Evolutionary conservation across 208 protist species (phyloP).

Genomic region (Trypanosoma grayi): DNA sequence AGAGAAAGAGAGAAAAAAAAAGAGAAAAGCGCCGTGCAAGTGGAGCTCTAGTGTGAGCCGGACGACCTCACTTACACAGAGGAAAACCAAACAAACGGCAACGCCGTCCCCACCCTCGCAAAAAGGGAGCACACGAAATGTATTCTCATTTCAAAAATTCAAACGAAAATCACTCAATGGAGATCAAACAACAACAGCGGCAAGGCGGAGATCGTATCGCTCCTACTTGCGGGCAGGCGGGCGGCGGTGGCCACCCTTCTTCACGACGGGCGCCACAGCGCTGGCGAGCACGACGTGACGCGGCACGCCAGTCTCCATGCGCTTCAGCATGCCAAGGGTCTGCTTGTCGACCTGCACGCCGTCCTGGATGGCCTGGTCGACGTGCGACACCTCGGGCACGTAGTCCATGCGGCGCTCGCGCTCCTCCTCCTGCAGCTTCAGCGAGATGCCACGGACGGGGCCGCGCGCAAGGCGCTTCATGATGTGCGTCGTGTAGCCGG

Average conservation of each 20-base stretch:
- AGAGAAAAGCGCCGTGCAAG: not conserved
- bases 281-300: conserved; percentile 50
- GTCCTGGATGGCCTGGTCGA: conserved; percentile 84
- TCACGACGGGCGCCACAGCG: conserved; percentile 23
- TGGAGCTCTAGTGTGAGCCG: not conserved
- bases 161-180: conserved; percentile 19
- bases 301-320: conserved; percentile 82
- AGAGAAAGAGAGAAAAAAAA: not conserved
- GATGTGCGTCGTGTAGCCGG: conserved; percentile 98
- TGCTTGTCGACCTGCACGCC: conserved; percentile 89
- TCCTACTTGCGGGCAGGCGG: conserved; percentile 36
- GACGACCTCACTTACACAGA: no score
- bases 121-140: conserved; percentile 15
- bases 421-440: conserved; percentile 99
- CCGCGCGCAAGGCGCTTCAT: conserved; percentile 98
- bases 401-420: conserved; percentile 99
- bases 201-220: not conserved
- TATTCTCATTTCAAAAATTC: conserved; percentile 18
- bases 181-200: conserved; percentile 17
- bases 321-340: conserved; percentile 83
- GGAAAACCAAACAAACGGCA: not conserved
- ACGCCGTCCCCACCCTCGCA: no score
- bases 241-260: conserved; percentile 30
- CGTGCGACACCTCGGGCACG: conserved; percentile 93
- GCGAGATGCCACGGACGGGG: conserved; percentile 99